Evolutionary conservation across 1,284 basidiomycete species (phyloP), one percentile per base, ranked within the genome.

Genomic region (Cerioporus squamosus): DNA sequence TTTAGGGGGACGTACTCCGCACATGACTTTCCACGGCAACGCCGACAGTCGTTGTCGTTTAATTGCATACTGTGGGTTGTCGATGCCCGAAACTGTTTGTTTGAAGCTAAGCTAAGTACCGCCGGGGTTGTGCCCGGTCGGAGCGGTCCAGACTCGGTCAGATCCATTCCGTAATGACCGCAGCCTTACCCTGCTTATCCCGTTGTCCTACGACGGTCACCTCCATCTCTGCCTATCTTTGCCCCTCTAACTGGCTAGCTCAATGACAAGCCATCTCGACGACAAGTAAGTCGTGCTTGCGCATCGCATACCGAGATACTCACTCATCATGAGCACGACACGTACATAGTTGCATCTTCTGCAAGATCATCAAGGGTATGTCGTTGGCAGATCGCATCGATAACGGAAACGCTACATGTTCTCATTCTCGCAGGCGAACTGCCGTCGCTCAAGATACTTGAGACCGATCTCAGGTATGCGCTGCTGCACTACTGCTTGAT

Each of bases 351-450:
- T 95, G 94, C 72, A 75, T 95, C 67, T 95, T 95, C 79, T 95
- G 93, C 82, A 95, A 88, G 77, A 95, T 95, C 72, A 83, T 94
- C 76, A 91, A 92, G 78, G 90, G 93, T 85, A 57, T 56, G 76
- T 17, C n/a, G 15, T 26, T 17, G n/a, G 8, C 15, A 12, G 20
- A 48, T 3, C 6, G 15, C 10, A 20, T 22, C 24, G 24, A 26
- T 47, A 47, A 9, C 29, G 9, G n/a, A 18, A 10, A 26, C 15
- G 15, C 17, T 15, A n/a, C 6, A 23, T 31, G 33, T 14, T 2
- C 29, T 12, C 26, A 43, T 24, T 51, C 47, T 45, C 26, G n/a
- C 42, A 89, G 86, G 86, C 51, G 83, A 88, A 18, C 85, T 91
- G 55, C 87, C 92, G 42, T 91, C 91, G 73, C 86, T 84, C 74